These are phyloP conservation scores for Quercus gilva DNA, from an alignment of 306 rosid species.

Conservation along the genomic window DNA sequence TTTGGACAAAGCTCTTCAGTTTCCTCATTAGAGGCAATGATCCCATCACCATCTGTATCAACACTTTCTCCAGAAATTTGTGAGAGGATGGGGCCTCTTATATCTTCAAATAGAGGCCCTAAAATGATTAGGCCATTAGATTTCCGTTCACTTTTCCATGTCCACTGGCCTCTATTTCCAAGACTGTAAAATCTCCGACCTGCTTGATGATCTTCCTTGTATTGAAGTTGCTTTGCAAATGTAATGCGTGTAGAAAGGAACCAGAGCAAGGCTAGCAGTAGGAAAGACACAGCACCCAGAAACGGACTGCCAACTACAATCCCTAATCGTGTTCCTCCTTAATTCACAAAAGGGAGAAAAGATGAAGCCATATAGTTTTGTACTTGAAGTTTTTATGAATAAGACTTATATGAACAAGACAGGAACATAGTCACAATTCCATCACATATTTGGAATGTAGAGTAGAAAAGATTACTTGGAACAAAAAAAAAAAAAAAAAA, in stretches of 20 bases:
- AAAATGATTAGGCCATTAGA: constrained; percentile 48
- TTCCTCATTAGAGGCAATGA: constrained; percentile 82
- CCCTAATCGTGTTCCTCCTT: constrained; percentile 57
- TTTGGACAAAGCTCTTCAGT: constrained; percentile 49
- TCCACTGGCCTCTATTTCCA: constrained; percentile 92
- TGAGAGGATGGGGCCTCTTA: constrained; percentile 92
- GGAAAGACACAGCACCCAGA: constrained; percentile 33
- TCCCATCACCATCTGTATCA: constrained; percentile 41
- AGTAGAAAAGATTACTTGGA: background rate
- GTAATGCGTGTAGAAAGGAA: constrained; percentile 84
- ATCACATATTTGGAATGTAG: background rate
- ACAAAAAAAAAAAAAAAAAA: background rate
- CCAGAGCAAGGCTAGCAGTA: constrained; percentile 63
- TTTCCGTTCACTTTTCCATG: constrained; percentile 59
- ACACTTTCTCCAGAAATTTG: constrained; percentile 55
- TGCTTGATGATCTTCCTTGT: constrained; percentile 84
- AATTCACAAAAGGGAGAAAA: constrained; percentile 16
- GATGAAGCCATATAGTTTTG: background rate
- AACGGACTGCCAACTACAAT: constrained; percentile 60
- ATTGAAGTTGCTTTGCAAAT: constrained; percentile 78
- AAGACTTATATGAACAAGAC: background rate
- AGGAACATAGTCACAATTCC: background rate
- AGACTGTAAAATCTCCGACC: constrained; percentile 67
- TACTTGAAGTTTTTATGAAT: background rate
- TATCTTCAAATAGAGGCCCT: constrained; percentile 82